Base-by-base conservation (phyloP, 129 eudicot species). In the Chrysanthemum makinoi region DNA sequence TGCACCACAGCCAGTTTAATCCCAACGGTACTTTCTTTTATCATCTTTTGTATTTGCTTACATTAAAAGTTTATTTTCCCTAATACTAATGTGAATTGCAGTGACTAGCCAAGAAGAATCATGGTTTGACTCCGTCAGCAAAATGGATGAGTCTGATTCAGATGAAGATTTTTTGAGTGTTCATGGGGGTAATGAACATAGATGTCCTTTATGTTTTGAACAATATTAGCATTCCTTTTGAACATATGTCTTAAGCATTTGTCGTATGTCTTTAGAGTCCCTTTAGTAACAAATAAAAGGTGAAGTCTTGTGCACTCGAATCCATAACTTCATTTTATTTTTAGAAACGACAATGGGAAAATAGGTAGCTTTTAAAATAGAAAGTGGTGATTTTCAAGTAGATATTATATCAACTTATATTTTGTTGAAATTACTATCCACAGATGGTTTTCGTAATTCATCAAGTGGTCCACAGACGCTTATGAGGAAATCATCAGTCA, bases 121-220 rank as follows among this genome's bases (percentile, higher is more conserved):
- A 77, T 86, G 98, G 95, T 85, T 85, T 60, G 94, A 88, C 69
- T 73, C 97, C 9, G 64, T 65, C 85, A 91, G 97, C 74, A 46
- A 66, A 75, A 75, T 86, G 22, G 68, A 84, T 59, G 91, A 84
- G 16, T 88, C 89, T 51, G 96, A 86, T 63, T 76, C 91, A 17
- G 96, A 91, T 71, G 98, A 91, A 52, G 96, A 89, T 49, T 86
- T 77, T 61, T 55, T 75, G 15, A 86, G 95, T 53, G 91, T 86
- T 39, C 80, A 81, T 60, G 94, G 85, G 76, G 96, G 98, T 89
- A 88, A 80, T 54, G 18, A 24, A 35, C 75, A 52, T 26, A 18
- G 33, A 62, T 26, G 19, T 30, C 15, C 44, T 33, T 15, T 22
- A 5, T 26, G 59, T 73, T 61, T 15, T 49, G 5, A 49, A 9